Base-by-base conservation (phyloP, 2,329 filamentous ascomycete species). In the Sarocladiaceae sp. region DNA sequence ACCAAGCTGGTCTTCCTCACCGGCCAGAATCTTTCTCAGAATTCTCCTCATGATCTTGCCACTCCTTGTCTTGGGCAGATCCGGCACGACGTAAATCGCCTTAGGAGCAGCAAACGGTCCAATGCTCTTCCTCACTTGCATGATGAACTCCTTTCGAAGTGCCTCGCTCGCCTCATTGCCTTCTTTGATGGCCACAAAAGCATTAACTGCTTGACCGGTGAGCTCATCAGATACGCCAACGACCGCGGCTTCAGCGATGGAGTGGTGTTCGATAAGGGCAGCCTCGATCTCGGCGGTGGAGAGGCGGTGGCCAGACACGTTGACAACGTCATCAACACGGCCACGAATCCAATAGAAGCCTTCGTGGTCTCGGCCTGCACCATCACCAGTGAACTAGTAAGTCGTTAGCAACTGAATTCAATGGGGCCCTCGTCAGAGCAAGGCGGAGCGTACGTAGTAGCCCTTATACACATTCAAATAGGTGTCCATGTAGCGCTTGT, bases 291-390 rank as follows among this genome's bases (percentile, higher is more conserved):
- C 93, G 27, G 93, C 91, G 9, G 93, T 98, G 13, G 91, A 97
- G 50, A 98, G 76, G 64, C 93, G 85, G 68, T 98, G 93, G 21
- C 93, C 93, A 55, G 86, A 93, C 50, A 98, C 93, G 67, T 98
- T 98, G 65, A 98, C 91, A 33, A 98, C 93, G 58, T 98, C 93
- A 61, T 98, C 93, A 44, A 98, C 93, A 66, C 93, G 89, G 53
- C 93, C 93, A 50, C 93, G 88, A 64, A 98, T 98, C 93, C 93
- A 98, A 80, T 97, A 98, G 75, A 96, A 98, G 46, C 93, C 93
- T 58, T 98, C 93, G 67, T 95, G 86, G 64, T 98, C 93, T 61
- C 93, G 87, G 48, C 87, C 93, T 45, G 93, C 93, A 61, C 93
- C 93, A 61, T 98, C 93, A 47, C 88, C 88, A 13, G 88, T 93